Conservation (phyloP, 2,329 filamentous ascomycete genomes). For the Botrytis fabae region DNA sequence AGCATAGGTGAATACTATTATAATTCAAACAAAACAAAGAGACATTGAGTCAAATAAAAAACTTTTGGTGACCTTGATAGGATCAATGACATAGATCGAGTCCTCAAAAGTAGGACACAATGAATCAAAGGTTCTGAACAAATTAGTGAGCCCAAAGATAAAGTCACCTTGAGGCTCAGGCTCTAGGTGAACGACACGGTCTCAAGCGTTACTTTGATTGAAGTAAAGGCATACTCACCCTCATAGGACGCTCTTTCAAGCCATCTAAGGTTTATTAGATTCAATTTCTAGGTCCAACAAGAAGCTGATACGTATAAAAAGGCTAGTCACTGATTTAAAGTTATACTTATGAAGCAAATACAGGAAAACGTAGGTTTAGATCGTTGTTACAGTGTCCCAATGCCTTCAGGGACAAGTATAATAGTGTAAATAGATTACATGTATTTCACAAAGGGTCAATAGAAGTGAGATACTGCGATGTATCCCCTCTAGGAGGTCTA, state of each 20-base stretch:
- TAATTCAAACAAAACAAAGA: too few species aligned
- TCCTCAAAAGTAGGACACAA: fast-evolving
- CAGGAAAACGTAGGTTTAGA: neutral
- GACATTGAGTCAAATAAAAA: neutral
- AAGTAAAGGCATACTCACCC: neutral
- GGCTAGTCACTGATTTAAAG: neutral
- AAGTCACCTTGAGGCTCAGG: neutral
- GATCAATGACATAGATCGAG: fast-evolving
- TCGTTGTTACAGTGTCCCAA: too few species aligned
- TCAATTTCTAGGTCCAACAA: neutral
- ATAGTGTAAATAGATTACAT: neutral
- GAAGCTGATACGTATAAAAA: neutral
- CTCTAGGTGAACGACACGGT: neutral
- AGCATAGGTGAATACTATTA: neutral
- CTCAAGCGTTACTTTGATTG: neutral
- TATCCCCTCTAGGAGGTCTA: neutral
- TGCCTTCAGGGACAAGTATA: neutral
- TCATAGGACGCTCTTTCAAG: neutral
- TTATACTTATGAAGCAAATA: neutral
- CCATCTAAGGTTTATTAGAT: neutral
- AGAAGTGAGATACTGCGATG: neutral
- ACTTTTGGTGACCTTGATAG: neutral
- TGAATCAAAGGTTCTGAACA: neutral
- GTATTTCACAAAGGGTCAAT: neutral
- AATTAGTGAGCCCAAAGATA: too few species aligned